These are phyloP conservation scores for Citrus medica DNA, from an alignment of 345 rosid genomes.

Conservation along the genomic window DNA sequence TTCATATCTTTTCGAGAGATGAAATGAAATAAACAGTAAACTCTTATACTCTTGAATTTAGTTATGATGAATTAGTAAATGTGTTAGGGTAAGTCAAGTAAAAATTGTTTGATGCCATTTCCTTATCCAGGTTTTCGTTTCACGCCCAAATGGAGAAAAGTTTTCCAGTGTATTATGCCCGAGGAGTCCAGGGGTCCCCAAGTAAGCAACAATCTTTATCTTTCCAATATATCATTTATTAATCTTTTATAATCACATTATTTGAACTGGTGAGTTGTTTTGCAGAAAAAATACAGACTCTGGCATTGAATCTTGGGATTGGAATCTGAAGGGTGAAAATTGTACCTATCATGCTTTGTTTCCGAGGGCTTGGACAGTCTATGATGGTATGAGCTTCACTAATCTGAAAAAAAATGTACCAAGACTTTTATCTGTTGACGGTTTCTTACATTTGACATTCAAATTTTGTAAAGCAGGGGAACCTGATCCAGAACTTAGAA, in stretches of 20 bases:
- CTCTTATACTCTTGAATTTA: background rate
- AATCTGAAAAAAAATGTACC: background rate
- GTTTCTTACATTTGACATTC: background rate
- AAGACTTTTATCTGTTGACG: background rate
- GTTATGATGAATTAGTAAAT: background rate
- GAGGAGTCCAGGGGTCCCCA: constrained; percentile 35
- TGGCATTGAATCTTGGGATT: constrained; percentile 91
- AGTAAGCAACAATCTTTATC: constrained; percentile 36
- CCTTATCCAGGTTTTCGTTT: constrained; percentile 61
- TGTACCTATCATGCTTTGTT: constrained; percentile 92
- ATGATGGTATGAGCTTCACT: constrained; percentile 57
- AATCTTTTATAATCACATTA: constrained; percentile 17
- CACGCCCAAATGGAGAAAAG: constrained; percentile 69
- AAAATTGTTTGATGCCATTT: background rate
- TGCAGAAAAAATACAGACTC: constrained; percentile 41
- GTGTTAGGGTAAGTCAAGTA: too few species aligned
- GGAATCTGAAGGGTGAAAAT: constrained; percentile 78
- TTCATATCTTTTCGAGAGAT: background rate
- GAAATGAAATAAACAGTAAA: background rate
- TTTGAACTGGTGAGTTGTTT: background rate
- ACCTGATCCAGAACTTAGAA: constrained; percentile 85
- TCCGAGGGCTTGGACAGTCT: constrained; percentile 94
- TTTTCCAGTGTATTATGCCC: constrained; percentile 79
- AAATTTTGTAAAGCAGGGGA: constrained; percentile 50
- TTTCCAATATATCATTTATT: background rate